Percentiles rank a stretch among this genome's conserved stretches.
Evolutionary conservation across 1,284 basidiomycete species (phyloP).

Genomic region (Albatrellus sp.): DNA sequence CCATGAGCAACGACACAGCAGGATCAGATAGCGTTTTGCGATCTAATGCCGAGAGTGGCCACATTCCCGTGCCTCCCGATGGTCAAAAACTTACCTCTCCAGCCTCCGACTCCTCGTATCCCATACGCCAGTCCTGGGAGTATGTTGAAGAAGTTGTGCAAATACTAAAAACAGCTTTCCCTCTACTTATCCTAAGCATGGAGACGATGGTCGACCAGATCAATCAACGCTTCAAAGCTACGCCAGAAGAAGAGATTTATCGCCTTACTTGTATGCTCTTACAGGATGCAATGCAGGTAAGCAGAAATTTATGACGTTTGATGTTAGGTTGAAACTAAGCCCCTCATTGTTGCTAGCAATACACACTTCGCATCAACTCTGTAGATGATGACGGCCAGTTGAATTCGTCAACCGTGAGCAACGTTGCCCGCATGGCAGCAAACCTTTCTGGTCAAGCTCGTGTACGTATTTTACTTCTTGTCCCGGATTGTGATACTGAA

Average conservation of each 20-base stretch:
- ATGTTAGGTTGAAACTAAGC: slow-evolving; percentile 8
- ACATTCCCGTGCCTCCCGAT: too few species aligned
- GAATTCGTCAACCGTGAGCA: slow-evolving; percentile 38
- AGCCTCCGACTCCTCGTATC: slow-evolving; percentile 17
- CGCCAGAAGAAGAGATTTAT: slow-evolving; percentile 91
- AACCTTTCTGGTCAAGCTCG: slow-evolving; percentile 57
- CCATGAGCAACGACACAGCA: slow-evolving; percentile 2
- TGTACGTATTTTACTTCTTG: slow-evolving; percentile 26
- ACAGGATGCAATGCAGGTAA: slow-evolving; percentile 60
- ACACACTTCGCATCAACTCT: slow-evolving; percentile 53
- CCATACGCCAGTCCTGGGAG: slow-evolving; percentile 73
- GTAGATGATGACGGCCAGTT: slow-evolving; percentile 73
- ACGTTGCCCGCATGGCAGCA: slow-evolving; percentile 65
- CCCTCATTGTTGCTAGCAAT: slow-evolving; percentile 34
- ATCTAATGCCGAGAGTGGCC: not conserved
- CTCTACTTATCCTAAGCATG: slow-evolving; percentile 87
- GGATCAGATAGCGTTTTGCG: slow-evolving; percentile 6
- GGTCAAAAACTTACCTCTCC: too few species aligned
- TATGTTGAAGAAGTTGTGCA: slow-evolving; percentile 92
- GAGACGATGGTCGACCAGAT: slow-evolving; percentile 99
- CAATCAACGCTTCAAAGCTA: slow-evolving; percentile 81
- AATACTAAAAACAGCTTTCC: slow-evolving; percentile 93
- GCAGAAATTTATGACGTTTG: slow-evolving; percentile 5
- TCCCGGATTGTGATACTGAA: too few species aligned
- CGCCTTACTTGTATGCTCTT: slow-evolving; percentile 80